A percentile compares a stretch with the other conserved stretches of the same genome.
Conservation (phyloP, 1,284 basidiomycete genomes). For the Fomitopsis pinicola region DNA sequence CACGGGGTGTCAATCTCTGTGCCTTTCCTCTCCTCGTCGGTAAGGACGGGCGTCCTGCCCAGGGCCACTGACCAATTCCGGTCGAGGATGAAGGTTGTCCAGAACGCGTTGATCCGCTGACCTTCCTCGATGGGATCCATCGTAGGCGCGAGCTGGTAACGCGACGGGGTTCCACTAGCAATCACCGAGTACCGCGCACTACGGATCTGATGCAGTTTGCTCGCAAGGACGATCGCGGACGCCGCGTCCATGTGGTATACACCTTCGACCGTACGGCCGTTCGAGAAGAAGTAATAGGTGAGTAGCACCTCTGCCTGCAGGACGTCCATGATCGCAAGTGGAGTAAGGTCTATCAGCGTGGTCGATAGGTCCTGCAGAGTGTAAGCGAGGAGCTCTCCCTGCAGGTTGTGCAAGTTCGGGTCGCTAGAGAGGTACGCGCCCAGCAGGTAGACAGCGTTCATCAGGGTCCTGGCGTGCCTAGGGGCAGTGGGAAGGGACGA, state of each 20-base stretch:
- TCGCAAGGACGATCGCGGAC: conserved; percentile 35
- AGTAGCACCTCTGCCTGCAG: conserved; percentile 43
- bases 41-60: not conserved
- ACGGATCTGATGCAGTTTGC: conserved; percentile 33
- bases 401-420: conserved; percentile 15
- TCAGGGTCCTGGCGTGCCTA: not conserved
- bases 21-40: conserved; percentile 11
- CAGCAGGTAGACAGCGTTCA: conserved; percentile 15
- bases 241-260: conserved; percentile 34
- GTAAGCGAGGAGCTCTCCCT: conserved; percentile 21
- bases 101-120: conserved; percentile 23
- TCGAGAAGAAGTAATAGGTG: conserved; percentile 39
- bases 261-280: conserved; percentile 37
- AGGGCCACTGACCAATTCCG: conserved; percentile 23
- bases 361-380: conserved; percentile 22
- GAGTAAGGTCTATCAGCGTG: conserved; percentile 27
- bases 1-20: conserved; percentile 23
- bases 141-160: conserved; percentile 27
- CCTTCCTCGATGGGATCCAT: conserved; percentile 3
- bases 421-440: conserved; percentile 16
- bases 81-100: conserved; percentile 21
- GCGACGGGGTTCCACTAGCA: conserved; percentile 7
- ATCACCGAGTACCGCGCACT: conserved; percentile 10
- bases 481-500: conserved; percentile 6
- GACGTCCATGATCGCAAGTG: conserved; percentile 22